These are phyloP conservation scores for Yamadazyma phyllophila DNA, from an alignment of 805 yeast genomes.

Conservation along the genomic window DNA sequence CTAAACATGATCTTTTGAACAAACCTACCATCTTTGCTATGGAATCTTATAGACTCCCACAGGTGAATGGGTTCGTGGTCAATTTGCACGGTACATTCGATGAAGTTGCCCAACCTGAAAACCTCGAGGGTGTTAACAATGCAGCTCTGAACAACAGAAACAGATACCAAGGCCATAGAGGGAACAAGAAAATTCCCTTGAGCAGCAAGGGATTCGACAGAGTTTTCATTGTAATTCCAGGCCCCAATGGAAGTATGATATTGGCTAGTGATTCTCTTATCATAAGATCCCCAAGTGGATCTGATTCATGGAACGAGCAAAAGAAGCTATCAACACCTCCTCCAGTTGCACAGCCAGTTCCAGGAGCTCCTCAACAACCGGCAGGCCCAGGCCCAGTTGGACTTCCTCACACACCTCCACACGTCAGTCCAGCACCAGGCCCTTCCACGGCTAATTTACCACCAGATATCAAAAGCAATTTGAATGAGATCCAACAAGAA, in stretches of 20 bases:
- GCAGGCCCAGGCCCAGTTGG: slow-evolving; percentile 12
- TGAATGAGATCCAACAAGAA: slow-evolving; percentile 58
- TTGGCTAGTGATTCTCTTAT: slow-evolving; percentile 83
- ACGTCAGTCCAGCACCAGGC: slow-evolving; percentile 16
- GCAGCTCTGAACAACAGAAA: slow-evolving; percentile 14
- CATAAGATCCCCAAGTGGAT: slow-evolving; percentile 58
- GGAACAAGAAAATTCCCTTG: slow-evolving; percentile 37
- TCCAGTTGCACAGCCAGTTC: slow-evolving; percentile 4
- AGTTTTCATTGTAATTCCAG: slow-evolving; percentile 71
- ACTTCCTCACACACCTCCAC: slow-evolving; percentile 13
- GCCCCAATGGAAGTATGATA: slow-evolving; percentile 65
- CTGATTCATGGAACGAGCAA: slow-evolving; percentile 52
- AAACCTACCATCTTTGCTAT: slow-evolving; percentile 68
- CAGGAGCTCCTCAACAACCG: slow-evolving; percentile 12
- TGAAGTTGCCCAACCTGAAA: slow-evolving; percentile 61
- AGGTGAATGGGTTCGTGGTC: slow-evolving; percentile 73
- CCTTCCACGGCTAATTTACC: slow-evolving; percentile 46
- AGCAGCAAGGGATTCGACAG: slow-evolving; percentile 82
- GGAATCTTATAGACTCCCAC: slow-evolving; percentile 72
- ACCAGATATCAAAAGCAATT: slow-evolving; percentile 50
- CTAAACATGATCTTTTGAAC: slow-evolving; percentile 67
- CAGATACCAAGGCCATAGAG: slow-evolving; percentile 15
- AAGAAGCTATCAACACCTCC: slow-evolving; percentile 12
- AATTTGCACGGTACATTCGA: slow-evolving; percentile 81
- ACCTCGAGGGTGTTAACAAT: slow-evolving; percentile 15